Conservation (phyloP, 2,329 filamentous ascomycete species). For the Diaporthe eres region DNA sequence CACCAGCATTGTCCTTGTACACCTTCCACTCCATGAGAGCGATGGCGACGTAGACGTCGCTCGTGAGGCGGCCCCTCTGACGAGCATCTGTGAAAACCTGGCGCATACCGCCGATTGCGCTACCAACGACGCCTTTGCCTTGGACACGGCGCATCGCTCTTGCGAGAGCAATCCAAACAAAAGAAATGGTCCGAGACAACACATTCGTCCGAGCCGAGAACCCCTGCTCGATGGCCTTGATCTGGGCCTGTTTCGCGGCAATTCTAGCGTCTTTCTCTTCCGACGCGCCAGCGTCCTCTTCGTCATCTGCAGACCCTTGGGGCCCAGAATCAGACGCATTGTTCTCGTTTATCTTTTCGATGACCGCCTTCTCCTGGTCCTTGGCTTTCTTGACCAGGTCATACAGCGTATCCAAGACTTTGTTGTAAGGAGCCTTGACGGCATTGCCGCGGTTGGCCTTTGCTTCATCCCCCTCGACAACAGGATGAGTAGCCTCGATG, state of each 20-base stretch:
- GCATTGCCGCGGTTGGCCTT: conserved; percentile 82
- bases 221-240: conserved; percentile 73
- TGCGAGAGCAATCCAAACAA: conserved; percentile 95
- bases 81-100: conserved; percentile 92
- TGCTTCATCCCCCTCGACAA: conserved; percentile 81
- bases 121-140: conserved; percentile 79
- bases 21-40: conserved; percentile 95
- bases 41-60: conserved; percentile 94
- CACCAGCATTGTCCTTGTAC: conserved; percentile 92
- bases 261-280: conserved; percentile 57
- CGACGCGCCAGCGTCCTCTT: conserved; percentile 67
- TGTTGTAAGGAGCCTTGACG: conserved; percentile 87
- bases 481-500: conserved; percentile 82
- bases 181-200: conserved; percentile 88
- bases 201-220: conserved; percentile 81
- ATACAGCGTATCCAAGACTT: conserved; percentile 89
- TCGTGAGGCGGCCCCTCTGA: conserved; percentile 87
- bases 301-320: conserved; percentile 53
- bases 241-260: conserved; percentile 75
- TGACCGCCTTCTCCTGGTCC: conserved; percentile 70
- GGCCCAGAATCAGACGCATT: conserved; percentile 40
- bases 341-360: conserved; percentile 70
- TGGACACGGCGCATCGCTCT: conserved; percentile 95
- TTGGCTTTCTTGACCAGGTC: conserved; percentile 83
- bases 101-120: conserved; percentile 77